Percentiles rank a stretch among this genome's conserved stretches.
phyloP scores from a whole-genome alignment of 176 grass and related monocot genomes.

The Themeda triandra region DNA sequence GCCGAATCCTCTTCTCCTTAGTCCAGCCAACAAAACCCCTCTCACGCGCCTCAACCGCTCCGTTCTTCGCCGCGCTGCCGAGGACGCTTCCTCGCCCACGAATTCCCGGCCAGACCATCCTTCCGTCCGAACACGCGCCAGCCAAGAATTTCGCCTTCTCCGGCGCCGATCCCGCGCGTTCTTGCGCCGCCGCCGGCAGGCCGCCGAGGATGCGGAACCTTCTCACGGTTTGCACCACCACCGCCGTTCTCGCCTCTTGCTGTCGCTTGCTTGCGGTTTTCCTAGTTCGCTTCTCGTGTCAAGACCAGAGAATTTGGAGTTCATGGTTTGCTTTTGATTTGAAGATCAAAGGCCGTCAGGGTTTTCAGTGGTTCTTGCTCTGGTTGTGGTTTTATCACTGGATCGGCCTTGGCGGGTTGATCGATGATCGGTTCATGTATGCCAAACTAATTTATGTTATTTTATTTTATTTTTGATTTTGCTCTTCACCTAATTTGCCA shows the following conservation, averaged over 20 bases:
- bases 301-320: background rate
- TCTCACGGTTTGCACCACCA: conserved; percentile 32
- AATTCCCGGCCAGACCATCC: conserved; percentile 4
- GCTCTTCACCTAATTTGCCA: background rate
- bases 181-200: background rate
- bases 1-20: background rate
- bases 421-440: background rate
- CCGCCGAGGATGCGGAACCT: conserved; percentile 52
- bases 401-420: background rate
- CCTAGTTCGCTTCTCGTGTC: background rate
- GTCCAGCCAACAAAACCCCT: conserved; percentile 23
- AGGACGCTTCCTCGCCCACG: background rate
- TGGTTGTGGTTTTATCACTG: background rate
- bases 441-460: background rate
- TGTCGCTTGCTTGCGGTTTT: background rate
- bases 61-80: background rate
- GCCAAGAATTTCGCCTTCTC: background rate
- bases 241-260: background rate
- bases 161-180: background rate
- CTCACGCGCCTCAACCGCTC: background rate
- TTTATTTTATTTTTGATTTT: too few species aligned
- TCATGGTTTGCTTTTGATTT: background rate
- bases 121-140: background rate
- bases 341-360: background rate
- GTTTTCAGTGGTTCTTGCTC: background rate